Conservation (phyloP, 2,329 filamentous ascomycete genomes). For the Leptographium procerum region DNA sequence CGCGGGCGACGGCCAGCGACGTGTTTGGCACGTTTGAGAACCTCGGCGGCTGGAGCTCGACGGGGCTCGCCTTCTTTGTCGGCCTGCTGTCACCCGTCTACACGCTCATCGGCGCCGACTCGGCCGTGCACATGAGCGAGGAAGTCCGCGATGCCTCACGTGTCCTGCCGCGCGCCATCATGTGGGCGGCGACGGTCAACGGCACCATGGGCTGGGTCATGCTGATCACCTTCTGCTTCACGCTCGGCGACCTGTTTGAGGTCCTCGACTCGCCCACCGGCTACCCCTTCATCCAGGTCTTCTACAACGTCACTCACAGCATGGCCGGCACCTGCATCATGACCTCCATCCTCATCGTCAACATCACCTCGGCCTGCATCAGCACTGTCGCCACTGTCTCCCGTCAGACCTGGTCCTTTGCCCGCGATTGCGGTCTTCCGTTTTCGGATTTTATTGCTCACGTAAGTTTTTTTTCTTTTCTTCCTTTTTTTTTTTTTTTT, state of each 20-base stretch:
- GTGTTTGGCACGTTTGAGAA: conserved; percentile 37
- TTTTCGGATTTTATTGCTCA: conserved; percentile 26
- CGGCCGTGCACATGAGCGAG: conserved; percentile 25
- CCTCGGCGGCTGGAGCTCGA: conserved; percentile 33
- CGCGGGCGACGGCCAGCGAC: conserved; percentile 10
- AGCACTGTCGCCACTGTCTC: conserved; percentile 46
- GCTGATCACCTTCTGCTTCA: conserved; percentile 26
- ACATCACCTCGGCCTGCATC: conserved; percentile 36
- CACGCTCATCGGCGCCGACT: conserved; percentile 25
- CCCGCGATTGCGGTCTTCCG: conserved; percentile 32
- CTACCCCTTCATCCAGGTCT: conserved; percentile 49
- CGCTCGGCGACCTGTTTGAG: conserved; percentile 18
- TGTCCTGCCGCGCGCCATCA: conserved; percentile 25
- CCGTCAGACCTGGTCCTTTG: conserved; percentile 45
- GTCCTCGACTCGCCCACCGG: conserved; percentile 27
- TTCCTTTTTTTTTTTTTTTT: not conserved
- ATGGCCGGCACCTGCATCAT: conserved; percentile 37
- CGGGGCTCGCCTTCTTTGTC: conserved; percentile 33
- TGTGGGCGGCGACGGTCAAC: conserved; percentile 22
- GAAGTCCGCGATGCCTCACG: conserved; percentile 24
- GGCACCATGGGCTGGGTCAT: conserved; percentile 25
- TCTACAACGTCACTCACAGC: conserved; percentile 37
- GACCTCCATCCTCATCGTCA: conserved; percentile 35
- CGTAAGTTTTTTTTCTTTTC: conserved; percentile 12
- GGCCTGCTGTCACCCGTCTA: conserved; percentile 29